phyloP scores from a whole-genome alignment of 495 filamentous ascomycete species.

The Pyrenula massariospora region DNA sequence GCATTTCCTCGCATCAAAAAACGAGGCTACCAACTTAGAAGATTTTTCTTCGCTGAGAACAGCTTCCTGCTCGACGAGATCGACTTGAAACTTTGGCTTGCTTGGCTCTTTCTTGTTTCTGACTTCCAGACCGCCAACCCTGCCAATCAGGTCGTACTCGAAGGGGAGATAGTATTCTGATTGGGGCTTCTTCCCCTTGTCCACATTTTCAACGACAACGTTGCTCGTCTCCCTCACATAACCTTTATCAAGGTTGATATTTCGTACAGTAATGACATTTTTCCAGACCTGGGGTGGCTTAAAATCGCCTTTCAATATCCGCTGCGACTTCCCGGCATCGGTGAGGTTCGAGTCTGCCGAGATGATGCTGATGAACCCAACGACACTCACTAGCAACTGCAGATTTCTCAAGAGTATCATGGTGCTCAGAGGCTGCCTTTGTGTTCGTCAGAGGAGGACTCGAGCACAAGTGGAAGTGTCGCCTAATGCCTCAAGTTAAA shows the following conservation, averaged over 20 bases:
- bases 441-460: not conserved
- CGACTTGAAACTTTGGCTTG: conserved; percentile 41
- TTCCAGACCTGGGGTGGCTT: conserved; percentile 82
- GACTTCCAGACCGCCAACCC: conserved; percentile 77
- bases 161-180: conserved; percentile 84
- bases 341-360: conserved; percentile 20
- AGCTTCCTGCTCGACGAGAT: conserved; percentile 45
- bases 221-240: conserved; percentile 86
- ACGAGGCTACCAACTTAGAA: not conserved
- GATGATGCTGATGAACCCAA: not conserved
- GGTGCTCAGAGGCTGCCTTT: not conserved
- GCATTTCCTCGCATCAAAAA: too few relatives aligned
- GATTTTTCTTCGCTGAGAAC: not conserved
- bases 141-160: conserved; percentile 56
- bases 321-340: conserved; percentile 27
- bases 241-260: conserved; percentile 83
- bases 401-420: not conserved
- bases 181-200: conserved; percentile 51
- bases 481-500: too few relatives aligned
- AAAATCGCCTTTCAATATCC: conserved; percentile 58
- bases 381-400: not conserved
- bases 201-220: conserved; percentile 82
- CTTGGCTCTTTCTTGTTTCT: conserved; percentile 73
- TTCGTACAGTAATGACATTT: conserved; percentile 81
- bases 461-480: not conserved